These are phyloP conservation scores for Ceriops zippeliana DNA, from an alignment of 345 rosid genomes.

Conservation along the genomic window DNA sequence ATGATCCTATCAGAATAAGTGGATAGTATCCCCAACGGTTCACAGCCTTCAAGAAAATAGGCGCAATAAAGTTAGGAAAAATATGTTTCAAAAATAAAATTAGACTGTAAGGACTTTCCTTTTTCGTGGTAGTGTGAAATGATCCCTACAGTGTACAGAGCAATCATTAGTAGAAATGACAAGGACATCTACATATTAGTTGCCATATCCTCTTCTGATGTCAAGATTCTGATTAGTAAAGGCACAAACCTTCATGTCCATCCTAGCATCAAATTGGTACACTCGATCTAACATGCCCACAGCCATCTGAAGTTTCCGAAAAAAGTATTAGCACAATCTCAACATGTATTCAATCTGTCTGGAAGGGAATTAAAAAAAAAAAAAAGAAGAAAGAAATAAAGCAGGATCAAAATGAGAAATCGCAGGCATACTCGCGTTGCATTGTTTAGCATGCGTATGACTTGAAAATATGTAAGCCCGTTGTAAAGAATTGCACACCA, in stretches of 20 bases:
- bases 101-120: no score
- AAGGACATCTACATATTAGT: not conserved
- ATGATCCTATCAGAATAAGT: constrained; percentile 85
- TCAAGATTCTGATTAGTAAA: not conserved
- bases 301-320: constrained; percentile 64
- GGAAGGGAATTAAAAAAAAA: not conserved
- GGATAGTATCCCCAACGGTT: constrained; percentile 98
- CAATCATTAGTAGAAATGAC: not conserved
- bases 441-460: constrained; percentile 90
- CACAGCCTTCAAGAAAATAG: constrained; percentile 50
- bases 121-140: no score
- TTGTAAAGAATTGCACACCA: constrained; percentile 98
- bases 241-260: constrained; percentile 65
- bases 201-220: not conserved
- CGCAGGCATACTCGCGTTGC: constrained; percentile 68
- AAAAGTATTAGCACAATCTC: constrained; percentile 7
- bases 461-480: constrained; percentile 88
- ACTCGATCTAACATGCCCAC: constrained; percentile 82
- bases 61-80: constrained; percentile 3
- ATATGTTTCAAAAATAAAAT: not conserved
- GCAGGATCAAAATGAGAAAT: not conserved
- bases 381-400: not conserved
- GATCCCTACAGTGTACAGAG: no score
- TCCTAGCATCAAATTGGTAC: constrained; percentile 57
- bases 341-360: not conserved